Base-by-base conservation (phyloP, 2,329 filamentous ascomycete genomes). In the Leptographium lundbergii region DNA sequence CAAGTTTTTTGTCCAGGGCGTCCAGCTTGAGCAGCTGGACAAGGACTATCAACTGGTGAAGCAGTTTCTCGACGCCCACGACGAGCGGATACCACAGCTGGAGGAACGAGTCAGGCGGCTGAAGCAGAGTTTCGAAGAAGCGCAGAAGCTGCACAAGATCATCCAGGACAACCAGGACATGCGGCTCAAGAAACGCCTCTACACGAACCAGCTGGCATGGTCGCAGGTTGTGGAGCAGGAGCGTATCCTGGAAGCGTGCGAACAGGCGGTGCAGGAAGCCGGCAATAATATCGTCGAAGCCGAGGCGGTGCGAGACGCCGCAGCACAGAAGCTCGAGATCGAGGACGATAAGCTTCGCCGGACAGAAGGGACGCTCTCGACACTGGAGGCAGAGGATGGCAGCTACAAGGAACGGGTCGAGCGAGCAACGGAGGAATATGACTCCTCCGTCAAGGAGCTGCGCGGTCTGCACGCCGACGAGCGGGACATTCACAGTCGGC, bases 1-100 rank as follows among this genome's bases (percentile, higher is more conserved):
- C 77, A 94, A 89, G 65, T 96, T 96, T 67, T 99, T 99, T 68
- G 81, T 96, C 61, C 90, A 91, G 66, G 94, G 94, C 29, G 95
- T 96, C 0, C 91, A 97, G 66, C 81, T 99, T 0, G 90, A 97
- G 69, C 87, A 92, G 65, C 79, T 99, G 11, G 90, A 96, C 69
- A 86, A 89, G 62, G 94, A 99, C 68, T 99, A 99, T 71, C 82
- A 85, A 60, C 76, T 96, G 60, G 84, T 96, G 17, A 84, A 87
- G 61, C 87, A 95, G 64, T 86, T 82, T 4, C 77, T 94, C 24
- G 88, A 96, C 63, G 81, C 81, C 39, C 89, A 86, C 60, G 79
- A 86, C 59, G 76, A 75, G 36, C 88, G 87, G 64, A 73, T 89
- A 1, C 73, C 77, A 11, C 77, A 77, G 32, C 81, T 83, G 45